Evolutionary conservation across 2,329 filamentous ascomycete genomes (phyloP), one percentile per base, ranked within the genome.

Genomic region (Tetracladium maxilliforme): DNA sequence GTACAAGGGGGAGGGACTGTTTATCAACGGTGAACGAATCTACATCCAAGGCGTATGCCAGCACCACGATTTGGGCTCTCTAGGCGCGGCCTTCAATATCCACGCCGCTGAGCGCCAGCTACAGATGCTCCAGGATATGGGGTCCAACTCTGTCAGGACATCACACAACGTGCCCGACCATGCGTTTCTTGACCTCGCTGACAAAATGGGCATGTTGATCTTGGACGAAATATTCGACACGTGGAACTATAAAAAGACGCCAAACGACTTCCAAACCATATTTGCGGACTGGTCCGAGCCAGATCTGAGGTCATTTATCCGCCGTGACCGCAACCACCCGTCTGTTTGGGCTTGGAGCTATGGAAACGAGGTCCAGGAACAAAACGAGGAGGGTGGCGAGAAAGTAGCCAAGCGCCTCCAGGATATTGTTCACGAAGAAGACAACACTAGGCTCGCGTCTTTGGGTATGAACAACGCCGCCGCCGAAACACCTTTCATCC

Each of bases 211-310:
- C 0, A 53, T 67, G 29, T 23, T 68, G 4, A 56, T 67, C 4
- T 39, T 67, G 19, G 57, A 64, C 32, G 63, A 69, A 41, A 56
- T 63, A 11, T 68, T 67, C 33, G 64, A 68, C 37, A 43, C 38
- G 6, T 69, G 63, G 63, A 35, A 47, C 10, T 35, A 22, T 11
- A 31, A 42, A 11, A 68, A 68, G 38, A 55, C 45, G 0, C 31
- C 33, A 2, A 56, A 58, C 31, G 64, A 67, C 36, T 66, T 58
- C 34, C 56, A 64, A 31, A 35, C 58, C 10, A 54, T 67, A 30
- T 68, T 64, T 29, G 16, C 42, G 0, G 61, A 67, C 23, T 68
- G 63, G 63, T 48, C 57, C 30, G 62, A 68, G 42, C 45, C 59
- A 1, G 61, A 67, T 27, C 46, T 65, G 5, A 54, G 63, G 0